Evolutionary conservation across 805 yeast genomes (phyloP).

Genomic region (Teunomyces panamensis): DNA sequence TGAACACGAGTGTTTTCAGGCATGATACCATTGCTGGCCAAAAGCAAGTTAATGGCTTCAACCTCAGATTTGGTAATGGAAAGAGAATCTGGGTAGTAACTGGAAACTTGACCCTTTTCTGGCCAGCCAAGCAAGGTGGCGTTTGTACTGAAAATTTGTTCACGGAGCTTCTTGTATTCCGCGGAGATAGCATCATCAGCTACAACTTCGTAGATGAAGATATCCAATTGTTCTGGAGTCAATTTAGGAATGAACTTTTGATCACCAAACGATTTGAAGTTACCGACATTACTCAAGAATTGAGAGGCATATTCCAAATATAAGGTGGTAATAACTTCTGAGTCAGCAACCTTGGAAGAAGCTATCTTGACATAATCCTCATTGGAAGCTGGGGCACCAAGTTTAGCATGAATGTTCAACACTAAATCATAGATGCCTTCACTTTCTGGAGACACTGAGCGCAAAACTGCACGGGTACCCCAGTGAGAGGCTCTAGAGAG

Average conservation of each 20-base stretch:
- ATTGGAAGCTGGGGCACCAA: conserved; percentile 41
- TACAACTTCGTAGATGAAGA: conserved; percentile 42
- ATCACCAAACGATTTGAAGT: conserved; percentile 86
- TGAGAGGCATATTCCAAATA: conserved; percentile 77
- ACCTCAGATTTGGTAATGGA: conserved; percentile 57
- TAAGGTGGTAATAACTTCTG: conserved; percentile 34
- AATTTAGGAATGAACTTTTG: conserved; percentile 76
- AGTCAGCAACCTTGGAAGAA: conserved; percentile 21
- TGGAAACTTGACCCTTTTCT: conserved; percentile 68
- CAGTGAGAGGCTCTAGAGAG: conserved; percentile 80
- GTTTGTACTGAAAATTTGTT: conserved; percentile 50
- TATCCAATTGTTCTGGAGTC: conserved; percentile 44
- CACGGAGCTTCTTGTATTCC: conserved; percentile 43
- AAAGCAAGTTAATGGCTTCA: conserved; percentile 61
- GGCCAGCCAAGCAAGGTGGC: conserved; percentile 71
- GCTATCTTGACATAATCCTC: conserved; percentile 40
- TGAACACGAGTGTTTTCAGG: conserved; percentile 80
- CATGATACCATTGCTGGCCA: conserved; percentile 61
- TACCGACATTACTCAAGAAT: conserved; percentile 71
- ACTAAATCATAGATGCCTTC: conserved; percentile 73
- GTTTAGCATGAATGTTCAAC: conserved; percentile 51
- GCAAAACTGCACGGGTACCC: conserved; percentile 75
- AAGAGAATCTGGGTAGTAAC: conserved; percentile 57
- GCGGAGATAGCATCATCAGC: conserved; percentile 31
- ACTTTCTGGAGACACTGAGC: conserved; percentile 81